Percentiles rank a stretch among this genome's conserved stretches.
phyloP scores from a whole-genome alignment of 768 basidiomycete genomes.

The Boletellus sp. region DNA sequence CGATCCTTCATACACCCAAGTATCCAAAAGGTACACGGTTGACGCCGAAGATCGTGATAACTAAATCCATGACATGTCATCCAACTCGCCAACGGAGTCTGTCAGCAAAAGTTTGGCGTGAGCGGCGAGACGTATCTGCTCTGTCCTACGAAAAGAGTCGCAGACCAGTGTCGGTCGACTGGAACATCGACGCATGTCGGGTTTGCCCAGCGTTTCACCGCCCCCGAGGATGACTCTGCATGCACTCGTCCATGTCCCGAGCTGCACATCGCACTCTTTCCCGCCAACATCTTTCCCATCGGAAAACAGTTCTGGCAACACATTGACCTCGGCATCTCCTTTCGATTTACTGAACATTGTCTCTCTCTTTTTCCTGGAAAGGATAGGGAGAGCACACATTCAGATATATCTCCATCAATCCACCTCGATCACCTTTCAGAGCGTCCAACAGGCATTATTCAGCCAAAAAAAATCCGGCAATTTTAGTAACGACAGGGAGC shows the following conservation, averaged over 20 bases:
- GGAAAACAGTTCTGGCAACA: slow-evolving; percentile 98
- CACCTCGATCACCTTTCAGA: slow-evolving; percentile 38
- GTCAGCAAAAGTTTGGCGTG: slow-evolving; percentile 72
- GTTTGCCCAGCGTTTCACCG: slow-evolving; percentile 68
- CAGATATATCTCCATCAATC: slow-evolving; percentile 28
- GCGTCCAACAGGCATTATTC: slow-evolving; percentile 59
- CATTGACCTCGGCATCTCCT: slow-evolving; percentile 85
- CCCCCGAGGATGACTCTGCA: slow-evolving; percentile 47
- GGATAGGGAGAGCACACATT: slow-evolving; percentile 22
- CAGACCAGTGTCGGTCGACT: slow-evolving; percentile 64
- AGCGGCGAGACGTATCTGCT: slow-evolving; percentile 74
- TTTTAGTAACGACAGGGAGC: slow-evolving; percentile 5
- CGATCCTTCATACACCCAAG: slow-evolving; percentile 89
- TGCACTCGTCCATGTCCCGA: slow-evolving; percentile 42
- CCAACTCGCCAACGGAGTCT: slow-evolving; percentile 77
- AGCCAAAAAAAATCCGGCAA: slow-evolving; percentile 18
- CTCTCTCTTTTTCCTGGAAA: slow-evolving; percentile 61
- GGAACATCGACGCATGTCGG: slow-evolving; percentile 47
- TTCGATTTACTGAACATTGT: slow-evolving; percentile 80
- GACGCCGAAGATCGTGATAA: background rate
- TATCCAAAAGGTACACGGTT: slow-evolving; percentile 71
- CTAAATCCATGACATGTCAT: too few relatives aligned
- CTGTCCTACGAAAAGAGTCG: slow-evolving; percentile 67
- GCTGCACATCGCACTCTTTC: slow-evolving; percentile 82
- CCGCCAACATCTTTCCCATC: slow-evolving; percentile 50